phyloP scores from a whole-genome alignment of 176 grass and related monocot species.

The Aegilops bicornis region DNA sequence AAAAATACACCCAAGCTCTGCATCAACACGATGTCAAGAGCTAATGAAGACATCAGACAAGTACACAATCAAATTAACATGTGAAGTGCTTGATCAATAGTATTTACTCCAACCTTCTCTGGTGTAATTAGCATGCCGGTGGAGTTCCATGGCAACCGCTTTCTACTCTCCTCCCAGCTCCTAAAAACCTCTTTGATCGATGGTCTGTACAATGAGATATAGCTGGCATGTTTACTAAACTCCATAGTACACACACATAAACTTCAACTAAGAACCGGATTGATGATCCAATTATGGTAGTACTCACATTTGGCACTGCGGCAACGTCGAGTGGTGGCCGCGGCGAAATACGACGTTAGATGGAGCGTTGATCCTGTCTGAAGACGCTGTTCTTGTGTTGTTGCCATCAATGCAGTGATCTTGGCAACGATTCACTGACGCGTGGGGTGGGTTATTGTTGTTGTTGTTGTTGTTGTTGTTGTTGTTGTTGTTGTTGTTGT shows the following conservation, averaged over 20 bases:
- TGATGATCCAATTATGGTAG: not conserved
- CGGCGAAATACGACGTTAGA: not conserved
- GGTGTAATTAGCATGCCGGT: not conserved
- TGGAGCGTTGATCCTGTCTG: conserved; percentile 1
- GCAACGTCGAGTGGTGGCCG: not conserved
- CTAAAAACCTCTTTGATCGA: conserved; percentile 33
- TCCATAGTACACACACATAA: not conserved
- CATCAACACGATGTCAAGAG: not conserved
- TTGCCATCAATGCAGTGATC: conserved; percentile 17
- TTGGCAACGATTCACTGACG: conserved; percentile 11
- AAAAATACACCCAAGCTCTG: not conserved
- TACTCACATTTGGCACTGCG: conserved; percentile 39
- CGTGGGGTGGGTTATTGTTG: not conserved
- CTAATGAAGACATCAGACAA: not conserved
- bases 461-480: no score
- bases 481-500: no score
- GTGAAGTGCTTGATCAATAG: not conserved
- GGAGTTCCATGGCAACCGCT: conserved; percentile 18
- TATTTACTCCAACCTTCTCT: conserved; percentile 26
- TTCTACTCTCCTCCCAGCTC: conserved; percentile 44
- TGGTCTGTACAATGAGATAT: conserved; percentile 20
- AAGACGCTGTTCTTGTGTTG: not conserved
- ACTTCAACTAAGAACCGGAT: not conserved
- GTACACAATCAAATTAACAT: not conserved
- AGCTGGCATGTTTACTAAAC: not conserved